Evolutionary conservation across 306 rosid genomes (phyloP), one percentile per base, ranked within the genome.

Genomic region (Dicorynia guianensis): DNA sequence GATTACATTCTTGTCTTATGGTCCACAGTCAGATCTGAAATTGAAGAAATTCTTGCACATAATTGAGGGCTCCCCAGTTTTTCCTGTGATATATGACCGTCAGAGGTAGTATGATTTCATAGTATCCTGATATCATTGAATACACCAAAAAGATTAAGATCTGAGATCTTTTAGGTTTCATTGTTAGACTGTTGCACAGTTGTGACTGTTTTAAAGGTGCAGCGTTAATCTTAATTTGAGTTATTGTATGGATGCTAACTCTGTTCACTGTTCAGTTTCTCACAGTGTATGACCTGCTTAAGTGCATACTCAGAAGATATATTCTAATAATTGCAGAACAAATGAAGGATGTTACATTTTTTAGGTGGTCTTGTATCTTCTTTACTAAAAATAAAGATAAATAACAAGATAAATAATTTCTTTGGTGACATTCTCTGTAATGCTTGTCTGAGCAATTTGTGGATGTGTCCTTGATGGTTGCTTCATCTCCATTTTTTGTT

Each of bases 1-100:
- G 55, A 76, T 65, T 50, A 30, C 8, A 53, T 25, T 79, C 38
- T 63, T 81, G 62, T 65, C 79, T 64, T 76, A 54, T 85, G 48
- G 80, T 80, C 82, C 63, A 60, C 93, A 95, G 98, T 85, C 96
- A 68, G 98, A 95, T 89, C 79, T 90, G 89, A 95, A 95, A 74
- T 85, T 95, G 87, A 95, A 90, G 97, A 95, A 95, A 76, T 95
- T 90, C 87, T 76, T 95, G 86, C 96, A 92, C 84, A 95, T 95
- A 83, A 92, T 92, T 66, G 97, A 95, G 86, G 79, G 78, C 38
- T 88, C 93, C 11, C 84, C 90, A 14, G 96, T 90, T 78, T 95
- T 61, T 74, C 98, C 98, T 25, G 96, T 95, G 75, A 35, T 92
- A 76, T 90, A 87, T 79, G 98, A 95, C 73, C 33, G 69, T 84